phyloP scores from a whole-genome alignment of 208 protist genomes.

The Leishmania martiniquensis region DNA sequence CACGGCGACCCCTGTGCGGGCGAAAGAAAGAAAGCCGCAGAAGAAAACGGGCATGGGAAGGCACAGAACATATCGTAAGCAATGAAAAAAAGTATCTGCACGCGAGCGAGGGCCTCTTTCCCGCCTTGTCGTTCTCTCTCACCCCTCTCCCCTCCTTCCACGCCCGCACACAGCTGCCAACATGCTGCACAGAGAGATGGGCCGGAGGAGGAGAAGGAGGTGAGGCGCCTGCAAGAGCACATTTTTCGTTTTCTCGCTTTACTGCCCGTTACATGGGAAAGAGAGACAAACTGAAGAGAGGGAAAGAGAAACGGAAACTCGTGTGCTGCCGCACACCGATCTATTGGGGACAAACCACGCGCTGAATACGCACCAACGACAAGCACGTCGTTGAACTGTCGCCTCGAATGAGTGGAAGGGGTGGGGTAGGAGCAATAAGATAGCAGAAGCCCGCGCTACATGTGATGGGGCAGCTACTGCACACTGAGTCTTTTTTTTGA shows the following conservation, averaged over 20 bases:
- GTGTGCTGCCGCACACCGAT: not conserved
- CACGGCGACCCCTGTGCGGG: too few species aligned
- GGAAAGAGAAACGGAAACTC: slow-evolving; percentile 1
- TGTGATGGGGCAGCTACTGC: not conserved
- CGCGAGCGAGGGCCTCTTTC: not conserved
- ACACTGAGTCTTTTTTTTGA: not conserved
- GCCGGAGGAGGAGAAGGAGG: not conserved
- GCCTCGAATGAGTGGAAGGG: not conserved
- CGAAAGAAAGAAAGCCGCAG: not conserved
- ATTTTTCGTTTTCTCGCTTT: too few species aligned
- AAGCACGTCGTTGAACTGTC: not conserved
- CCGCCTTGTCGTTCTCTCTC: too few species aligned
- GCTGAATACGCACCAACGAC: not conserved
- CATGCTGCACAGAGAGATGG: not conserved
- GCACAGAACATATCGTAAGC: too few species aligned
- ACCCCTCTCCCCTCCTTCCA: too few species aligned
- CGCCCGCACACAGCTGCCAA: not conserved
- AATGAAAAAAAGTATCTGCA: not conserved
- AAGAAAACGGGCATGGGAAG: not conserved
- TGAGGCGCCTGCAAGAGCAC: too few species aligned
- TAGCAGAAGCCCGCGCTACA: not conserved
- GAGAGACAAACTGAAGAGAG: not conserved
- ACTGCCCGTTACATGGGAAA: not conserved
- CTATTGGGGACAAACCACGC: not conserved
- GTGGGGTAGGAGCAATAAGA: not conserved